These are phyloP conservation scores for Xylaria sp. DNA, from an alignment of 495 filamentous ascomycete species.

Conservation along the genomic window DNA sequence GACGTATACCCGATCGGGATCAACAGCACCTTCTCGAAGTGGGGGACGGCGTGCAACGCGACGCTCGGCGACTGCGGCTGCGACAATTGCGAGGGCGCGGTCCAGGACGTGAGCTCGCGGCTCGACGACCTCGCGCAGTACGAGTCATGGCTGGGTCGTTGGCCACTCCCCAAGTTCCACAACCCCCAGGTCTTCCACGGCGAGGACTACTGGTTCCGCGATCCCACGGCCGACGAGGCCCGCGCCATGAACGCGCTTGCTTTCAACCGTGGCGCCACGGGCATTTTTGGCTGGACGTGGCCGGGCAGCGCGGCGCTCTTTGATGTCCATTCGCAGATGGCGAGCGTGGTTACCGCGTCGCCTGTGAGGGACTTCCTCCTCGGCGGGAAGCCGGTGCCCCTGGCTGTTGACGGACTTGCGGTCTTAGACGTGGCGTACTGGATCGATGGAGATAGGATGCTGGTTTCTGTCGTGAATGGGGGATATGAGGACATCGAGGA, in stretches of 20 bases:
- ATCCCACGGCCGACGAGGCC: conserved; percentile 62
- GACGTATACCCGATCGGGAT: conserved; percentile 72
- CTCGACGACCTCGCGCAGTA: conserved; percentile 59
- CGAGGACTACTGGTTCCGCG: conserved; percentile 65
- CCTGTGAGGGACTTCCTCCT: conserved; percentile 54
- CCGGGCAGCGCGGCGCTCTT: conserved; percentile 53
- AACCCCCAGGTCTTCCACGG: conserved; percentile 71
- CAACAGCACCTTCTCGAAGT: conserved; percentile 59
- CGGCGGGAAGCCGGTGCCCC: conserved; percentile 37
- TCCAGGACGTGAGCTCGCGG: conserved; percentile 63
- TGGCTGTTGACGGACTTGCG: conserved; percentile 31
- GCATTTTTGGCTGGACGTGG: conserved; percentile 60
- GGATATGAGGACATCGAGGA: conserved; percentile 40
- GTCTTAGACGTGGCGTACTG: conserved; percentile 55
- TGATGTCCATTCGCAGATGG: conserved; percentile 53
- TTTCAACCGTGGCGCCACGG: conserved; percentile 69
- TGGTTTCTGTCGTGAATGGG: conserved; percentile 55
- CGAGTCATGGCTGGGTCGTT: conserved; percentile 50
- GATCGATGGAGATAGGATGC: conserved; percentile 44
- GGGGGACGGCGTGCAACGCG: conserved; percentile 64
- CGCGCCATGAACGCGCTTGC: conserved; percentile 65
- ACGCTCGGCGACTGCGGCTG: conserved; percentile 78
- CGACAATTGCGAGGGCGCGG: conserved; percentile 66
- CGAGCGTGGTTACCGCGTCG: conserved; percentile 47
- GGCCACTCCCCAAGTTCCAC: conserved; percentile 64